Evolutionary conservation across 306 rosid genomes (phyloP).

Genomic region (Cicer arietinum): DNA sequence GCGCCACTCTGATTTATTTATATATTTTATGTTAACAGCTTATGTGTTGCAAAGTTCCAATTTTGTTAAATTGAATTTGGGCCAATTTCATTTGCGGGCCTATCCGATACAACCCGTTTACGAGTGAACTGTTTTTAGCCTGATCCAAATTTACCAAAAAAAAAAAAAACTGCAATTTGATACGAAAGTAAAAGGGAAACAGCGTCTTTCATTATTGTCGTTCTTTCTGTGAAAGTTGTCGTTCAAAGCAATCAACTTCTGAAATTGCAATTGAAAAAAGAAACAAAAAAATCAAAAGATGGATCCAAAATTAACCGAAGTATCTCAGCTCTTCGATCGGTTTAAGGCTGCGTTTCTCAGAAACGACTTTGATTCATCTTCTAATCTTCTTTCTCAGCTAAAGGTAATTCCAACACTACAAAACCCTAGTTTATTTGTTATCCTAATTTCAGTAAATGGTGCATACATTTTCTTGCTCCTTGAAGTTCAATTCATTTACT

Average conservation of each 20-base stretch:
- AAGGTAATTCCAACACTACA: slow-evolving; percentile 58
- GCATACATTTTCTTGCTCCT: background rate
- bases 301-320: slow-evolving; percentile 84
- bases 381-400: slow-evolving; percentile 68
- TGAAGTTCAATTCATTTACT: background rate
- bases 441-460: background rate
- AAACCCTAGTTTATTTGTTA: slow-evolving; percentile 50
- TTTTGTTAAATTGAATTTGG: no score
- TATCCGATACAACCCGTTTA: no score
- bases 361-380: slow-evolving; percentile 58
- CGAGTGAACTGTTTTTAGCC: no score
- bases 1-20: no score
- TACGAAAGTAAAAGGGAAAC: no score
- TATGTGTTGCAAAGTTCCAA: no score
- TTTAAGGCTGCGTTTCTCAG: slow-evolving; percentile 71
- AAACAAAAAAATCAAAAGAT: slow-evolving; percentile 34
- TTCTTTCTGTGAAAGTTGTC: slow-evolving; percentile 7
- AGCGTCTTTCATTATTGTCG: background rate
- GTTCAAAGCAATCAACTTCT: slow-evolving; percentile 1
- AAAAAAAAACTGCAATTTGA: no score
- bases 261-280: background rate
- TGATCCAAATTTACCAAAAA: no score
- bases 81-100: no score
- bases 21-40: no score
- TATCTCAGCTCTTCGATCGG: slow-evolving; percentile 76